These are phyloP conservation scores for Penicillium paxilli DNA, from an alignment of 495 filamentous ascomycete species.

Conservation along the genomic window DNA sequence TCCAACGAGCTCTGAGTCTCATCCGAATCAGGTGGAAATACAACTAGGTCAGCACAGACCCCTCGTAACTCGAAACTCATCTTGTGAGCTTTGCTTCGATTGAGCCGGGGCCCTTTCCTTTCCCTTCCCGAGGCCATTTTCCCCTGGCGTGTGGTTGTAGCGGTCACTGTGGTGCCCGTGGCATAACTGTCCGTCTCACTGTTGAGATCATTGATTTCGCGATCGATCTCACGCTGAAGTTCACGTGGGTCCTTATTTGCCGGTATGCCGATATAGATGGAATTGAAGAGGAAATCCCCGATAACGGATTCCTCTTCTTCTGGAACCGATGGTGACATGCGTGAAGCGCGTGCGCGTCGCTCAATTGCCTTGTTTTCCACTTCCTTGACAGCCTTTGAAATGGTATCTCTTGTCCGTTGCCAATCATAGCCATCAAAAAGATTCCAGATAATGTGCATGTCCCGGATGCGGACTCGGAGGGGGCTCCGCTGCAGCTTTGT, in stretches of 20 bases:
- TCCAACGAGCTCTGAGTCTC: slow-evolving; percentile 88
- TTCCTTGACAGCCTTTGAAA: slow-evolving; percentile 81
- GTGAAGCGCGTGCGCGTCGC: slow-evolving; percentile 53
- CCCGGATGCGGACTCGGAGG: slow-evolving; percentile 73
- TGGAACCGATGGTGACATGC: slow-evolving; percentile 46
- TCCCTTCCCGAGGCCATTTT: slow-evolving; percentile 44
- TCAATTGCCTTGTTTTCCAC: slow-evolving; percentile 81
- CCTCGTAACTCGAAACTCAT: slow-evolving; percentile 92
- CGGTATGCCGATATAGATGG: slow-evolving; percentile 94
- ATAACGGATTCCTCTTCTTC: slow-evolving; percentile 85
- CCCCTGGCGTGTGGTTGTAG: slow-evolving; percentile 54
- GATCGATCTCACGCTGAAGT: slow-evolving; percentile 79
- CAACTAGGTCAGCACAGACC: slow-evolving; percentile 78
- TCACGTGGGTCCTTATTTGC: slow-evolving; percentile 81
- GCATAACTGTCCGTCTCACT: slow-evolving; percentile 90
- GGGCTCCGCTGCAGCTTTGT: slow-evolving; percentile 66
- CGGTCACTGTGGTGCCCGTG: slow-evolving; percentile 64
- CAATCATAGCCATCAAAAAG: slow-evolving; percentile 98
- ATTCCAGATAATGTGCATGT: slow-evolving; percentile 96
- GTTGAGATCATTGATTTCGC: slow-evolving; percentile 77
- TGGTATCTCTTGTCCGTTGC: slow-evolving; percentile 81
- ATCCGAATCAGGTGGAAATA: slow-evolving; percentile 73
- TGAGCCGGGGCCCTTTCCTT: slow-evolving; percentile 65
- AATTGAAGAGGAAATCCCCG: slow-evolving; percentile 96
- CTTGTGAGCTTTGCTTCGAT: slow-evolving; percentile 88